Evolutionary conservation across 768 basidiomycete species (phyloP).

Genomic region (Boletus subparvulus): DNA sequence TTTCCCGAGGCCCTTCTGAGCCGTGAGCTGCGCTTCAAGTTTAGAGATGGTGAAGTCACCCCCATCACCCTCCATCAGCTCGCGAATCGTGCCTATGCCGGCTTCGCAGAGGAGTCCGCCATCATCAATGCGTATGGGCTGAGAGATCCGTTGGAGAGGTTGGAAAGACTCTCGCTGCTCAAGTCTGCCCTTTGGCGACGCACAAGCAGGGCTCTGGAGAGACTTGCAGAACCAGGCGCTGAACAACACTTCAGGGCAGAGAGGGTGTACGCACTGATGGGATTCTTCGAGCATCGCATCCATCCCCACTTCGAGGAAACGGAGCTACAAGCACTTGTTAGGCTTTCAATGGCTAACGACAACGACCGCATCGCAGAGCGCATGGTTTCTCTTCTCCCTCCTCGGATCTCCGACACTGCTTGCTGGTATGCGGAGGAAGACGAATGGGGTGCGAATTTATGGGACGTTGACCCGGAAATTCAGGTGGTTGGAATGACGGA

Average conservation of each 20-base stretch:
- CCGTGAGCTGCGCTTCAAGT: conserved; percentile 17
- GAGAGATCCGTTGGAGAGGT: conserved; percentile 22
- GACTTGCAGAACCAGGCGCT: neutral
- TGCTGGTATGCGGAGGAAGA: conserved; percentile 26
- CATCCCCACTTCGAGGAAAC: conserved; percentile 16
- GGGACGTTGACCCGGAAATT: conserved; percentile 20
- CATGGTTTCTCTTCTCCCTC: conserved; percentile 23
- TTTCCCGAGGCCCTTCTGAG: conserved; percentile 25
- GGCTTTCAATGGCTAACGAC: conserved; percentile 27
- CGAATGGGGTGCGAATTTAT: conserved; percentile 12
- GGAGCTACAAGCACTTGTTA: conserved; percentile 20
- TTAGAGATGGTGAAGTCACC: conserved; percentile 10
- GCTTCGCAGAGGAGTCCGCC: conserved; percentile 17
- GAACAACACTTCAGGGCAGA: conserved; percentile 10
- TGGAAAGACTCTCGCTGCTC: conserved; percentile 23
- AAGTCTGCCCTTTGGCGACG: conserved; percentile 26
- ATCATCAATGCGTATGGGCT: conserved; percentile 22
- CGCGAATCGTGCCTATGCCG: conserved; percentile 21
- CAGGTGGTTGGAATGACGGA: conserved; percentile 22
- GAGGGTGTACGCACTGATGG: conserved; percentile 28
- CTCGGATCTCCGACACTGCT: neutral
- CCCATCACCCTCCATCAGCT: conserved; percentile 24
- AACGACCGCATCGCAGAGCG: conserved; percentile 22
- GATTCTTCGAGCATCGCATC: conserved; percentile 28
- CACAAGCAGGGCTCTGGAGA: neutral